Evolutionary conservation across 2,329 filamentous ascomycete genomes (phyloP), one percentile per base, ranked within the genome.

Genomic region (Curvularia sp.): DNA sequence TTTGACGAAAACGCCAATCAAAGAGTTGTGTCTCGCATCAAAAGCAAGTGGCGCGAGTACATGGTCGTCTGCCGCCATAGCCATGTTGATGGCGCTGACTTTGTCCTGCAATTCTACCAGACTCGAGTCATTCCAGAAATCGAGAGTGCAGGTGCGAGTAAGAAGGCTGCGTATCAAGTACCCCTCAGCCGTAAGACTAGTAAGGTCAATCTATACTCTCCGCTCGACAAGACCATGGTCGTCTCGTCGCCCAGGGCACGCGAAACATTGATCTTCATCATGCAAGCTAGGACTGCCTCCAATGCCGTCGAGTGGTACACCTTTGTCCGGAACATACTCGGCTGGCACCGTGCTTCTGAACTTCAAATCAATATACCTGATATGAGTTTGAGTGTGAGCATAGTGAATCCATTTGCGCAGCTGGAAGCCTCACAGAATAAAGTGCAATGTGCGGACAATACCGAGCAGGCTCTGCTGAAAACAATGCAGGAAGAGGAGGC

Each of bases 301-400:
- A 85, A 85, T 65, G 85, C 86, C 6, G 84, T 88, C 9, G 88
- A 90, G 70, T 90, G 88, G 88, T 89, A 87, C 69, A 89, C 87
- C 0, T 89, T 89, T 62, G 77, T 90, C 13, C 80, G 83, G 12
- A 84, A 85, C 52, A 79, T 84, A 7, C 77, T 89, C 20, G 88
- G 88, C 38, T 85, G 83, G 81, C 79, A 81, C 46, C 81, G 85
- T 53, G 80, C 85, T 4, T 79, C 80, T 38, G 83, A 82, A 31
- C 78, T 90, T 9, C 81, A 86, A 53, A 82, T 90, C 64, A 82
- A 85, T 59, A 84, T 89, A 10, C 88, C 88, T 1, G 86, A 89
- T 68, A 78, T 90, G 48, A 84, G 82, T 48, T 80, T 89, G 28
- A 85, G 81, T 30, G 74, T 90, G 28, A 77, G 82, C 24, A 81